Evolutionary conservation across 306 rosid genomes (phyloP), one percentile per base, ranked within the genome.

Genomic region (Herpetospermum pedunculosum): DNA sequence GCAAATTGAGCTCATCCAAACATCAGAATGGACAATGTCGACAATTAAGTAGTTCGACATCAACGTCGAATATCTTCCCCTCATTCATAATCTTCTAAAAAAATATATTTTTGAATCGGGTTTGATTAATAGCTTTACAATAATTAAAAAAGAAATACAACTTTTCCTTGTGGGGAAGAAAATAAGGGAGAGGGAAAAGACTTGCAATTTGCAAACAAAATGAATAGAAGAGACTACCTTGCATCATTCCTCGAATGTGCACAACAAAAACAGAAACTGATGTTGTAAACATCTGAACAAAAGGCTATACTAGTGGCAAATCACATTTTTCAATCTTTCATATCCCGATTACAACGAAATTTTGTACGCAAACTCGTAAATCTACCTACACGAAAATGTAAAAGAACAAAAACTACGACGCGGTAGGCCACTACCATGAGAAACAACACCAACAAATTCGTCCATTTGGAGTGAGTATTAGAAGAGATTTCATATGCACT

Each of bases 381-480:
- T 64, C 80, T 84, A 40, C 88, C 92, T 2, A 81, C 59, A 5
- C 76, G 85, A 52, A 89, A 81, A 65, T 74, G 78, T 32, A 94
- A 80, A 32, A 88, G 77, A 77, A 87, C 69, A 75, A 91, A 81
- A 79, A 85, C 87, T 0, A 91, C 59, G 74, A 91, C 55, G 14
- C 99, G 96, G 80, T 91, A 91, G 21, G 87, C 90, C 12, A 87
- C 79, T 11, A 90, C 97, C 96, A 95, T 91, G 55, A 95, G 88
- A 84, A 95, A 89, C 88, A 95, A 79, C 65, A 91, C 79, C 84
- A 95, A 84, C 78, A 95, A 75, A 82, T 95, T 89, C 79, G 73
- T 79, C 99, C 99, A 95, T 86, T 95, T 95, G 62, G 99, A 83
- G 79, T 82, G 81, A 21, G 18, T 69, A 82, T 87, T 85, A 2